These are phyloP conservation scores for Microstroma glucosiphilum DNA, from an alignment of 1,284 basidiomycete species.

Conservation along the genomic window DNA sequence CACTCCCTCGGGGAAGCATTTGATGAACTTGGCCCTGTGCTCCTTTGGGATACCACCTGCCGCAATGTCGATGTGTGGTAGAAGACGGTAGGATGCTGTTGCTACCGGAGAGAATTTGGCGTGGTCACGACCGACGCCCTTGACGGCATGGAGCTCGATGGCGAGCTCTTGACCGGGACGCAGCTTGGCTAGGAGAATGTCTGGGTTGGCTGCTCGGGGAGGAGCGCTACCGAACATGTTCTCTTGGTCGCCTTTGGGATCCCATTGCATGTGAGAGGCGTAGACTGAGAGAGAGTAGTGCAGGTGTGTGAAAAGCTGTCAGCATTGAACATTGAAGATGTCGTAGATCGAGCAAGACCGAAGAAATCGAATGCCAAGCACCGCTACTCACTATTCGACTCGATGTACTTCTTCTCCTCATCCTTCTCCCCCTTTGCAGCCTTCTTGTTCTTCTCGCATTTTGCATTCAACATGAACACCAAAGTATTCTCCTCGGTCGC, in stretches of 20 bases:
- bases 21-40: slow-evolving; percentile 67
- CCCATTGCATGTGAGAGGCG: slow-evolving; percentile 74
- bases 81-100: slow-evolving; percentile 74
- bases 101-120: slow-evolving; percentile 92
- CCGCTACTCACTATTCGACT: slow-evolving; percentile 16
- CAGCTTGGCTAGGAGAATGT: slow-evolving; percentile 90
- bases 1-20: slow-evolving; percentile 85
- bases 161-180: slow-evolving; percentile 78
- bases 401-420: slow-evolving; percentile 35
- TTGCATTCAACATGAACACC: slow-evolving; percentile 72
- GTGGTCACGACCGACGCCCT: slow-evolving; percentile 91
- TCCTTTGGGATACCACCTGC: slow-evolving; percentile 59
- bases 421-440: slow-evolving; percentile 56
- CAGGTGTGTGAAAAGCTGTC: not conserved
- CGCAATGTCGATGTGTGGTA: slow-evolving; percentile 78
- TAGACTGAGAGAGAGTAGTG: slow-evolving; percentile 59
- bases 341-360: not conserved
- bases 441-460: slow-evolving; percentile 63
- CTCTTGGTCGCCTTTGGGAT: slow-evolving; percentile 77
- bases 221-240: slow-evolving; percentile 53
- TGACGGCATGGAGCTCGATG: slow-evolving; percentile 84
- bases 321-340: not conserved
- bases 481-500: slow-evolving; percentile 81
- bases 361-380: too few relatives aligned
- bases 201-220: slow-evolving; percentile 68